Conservation (phyloP, 768 basidiomycete species). For the Russula virescens region DNA sequence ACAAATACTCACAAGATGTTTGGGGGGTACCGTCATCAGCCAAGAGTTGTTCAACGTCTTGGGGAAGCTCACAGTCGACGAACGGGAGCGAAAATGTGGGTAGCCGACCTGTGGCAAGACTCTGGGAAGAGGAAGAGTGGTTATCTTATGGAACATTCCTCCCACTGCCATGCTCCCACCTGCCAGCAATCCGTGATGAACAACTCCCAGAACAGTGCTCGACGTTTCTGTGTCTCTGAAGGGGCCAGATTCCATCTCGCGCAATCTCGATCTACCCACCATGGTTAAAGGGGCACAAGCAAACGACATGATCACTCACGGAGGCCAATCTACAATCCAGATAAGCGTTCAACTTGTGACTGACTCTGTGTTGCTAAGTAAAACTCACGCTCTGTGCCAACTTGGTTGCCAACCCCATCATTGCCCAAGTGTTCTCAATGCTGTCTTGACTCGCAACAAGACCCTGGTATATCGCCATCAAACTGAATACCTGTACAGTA, state of each 20-base stretch:
- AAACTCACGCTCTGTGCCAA: conserved; percentile 60
- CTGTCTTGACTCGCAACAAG: conserved; percentile 62
- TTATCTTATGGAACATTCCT: background rate
- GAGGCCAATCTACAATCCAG: conserved; percentile 49
- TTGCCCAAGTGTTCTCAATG: conserved; percentile 61
- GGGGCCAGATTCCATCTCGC: conserved; percentile 60
- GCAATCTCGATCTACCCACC: conserved; percentile 57
- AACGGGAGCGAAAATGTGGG: conserved; percentile 65
- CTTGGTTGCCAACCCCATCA: conserved; percentile 60
- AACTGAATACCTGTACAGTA: conserved; percentile 58
- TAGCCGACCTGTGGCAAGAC: conserved; percentile 62
- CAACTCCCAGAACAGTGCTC: conserved; percentile 67
- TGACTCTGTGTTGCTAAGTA: background rate
- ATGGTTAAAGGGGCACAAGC: background rate
- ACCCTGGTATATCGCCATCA: conserved; percentile 70
- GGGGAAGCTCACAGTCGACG: conserved; percentile 66
- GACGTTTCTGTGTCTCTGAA: conserved; percentile 63
- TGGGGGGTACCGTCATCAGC: conserved; percentile 51
- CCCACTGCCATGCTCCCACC: conserved; percentile 32
- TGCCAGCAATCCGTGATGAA: conserved; percentile 74
- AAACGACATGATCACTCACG: conserved; percentile 36
- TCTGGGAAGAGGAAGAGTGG: conserved; percentile 33
- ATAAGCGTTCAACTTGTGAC: background rate
- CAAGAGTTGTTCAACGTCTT: conserved; percentile 53
- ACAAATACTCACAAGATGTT: conserved; percentile 48